A percentile compares a stretch with the other conserved stretches of the same genome.
phyloP scores from a whole-genome alignment of 2,329 filamentous ascomycete species.

The Waltergamsia citrina region DNA sequence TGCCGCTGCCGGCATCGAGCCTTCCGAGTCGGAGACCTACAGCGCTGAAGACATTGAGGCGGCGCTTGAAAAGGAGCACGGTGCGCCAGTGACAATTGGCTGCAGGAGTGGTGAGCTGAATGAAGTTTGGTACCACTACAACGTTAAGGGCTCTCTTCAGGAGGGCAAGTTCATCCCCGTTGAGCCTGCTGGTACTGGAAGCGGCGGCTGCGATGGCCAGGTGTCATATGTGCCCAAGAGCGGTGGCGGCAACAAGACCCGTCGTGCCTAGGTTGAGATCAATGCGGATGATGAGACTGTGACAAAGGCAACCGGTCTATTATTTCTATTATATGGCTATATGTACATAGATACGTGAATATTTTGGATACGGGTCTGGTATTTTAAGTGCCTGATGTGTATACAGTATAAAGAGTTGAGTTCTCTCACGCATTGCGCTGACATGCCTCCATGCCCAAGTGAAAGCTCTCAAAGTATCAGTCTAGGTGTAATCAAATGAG shows the following conservation, averaged over 20 bases:
- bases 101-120: constrained; percentile 39
- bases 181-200: constrained; percentile 44
- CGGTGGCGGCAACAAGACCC: not conserved
- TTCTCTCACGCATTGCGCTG: too few relatives aligned
- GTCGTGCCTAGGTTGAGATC: too few relatives aligned
- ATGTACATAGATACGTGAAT: too few relatives aligned
- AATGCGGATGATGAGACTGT: too few relatives aligned
- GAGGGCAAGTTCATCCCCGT: constrained; percentile 50
- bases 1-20: constrained; percentile 48
- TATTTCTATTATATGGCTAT: too few relatives aligned
- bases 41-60: constrained; percentile 46
- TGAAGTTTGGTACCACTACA: constrained; percentile 56
- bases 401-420: too few relatives aligned
- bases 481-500: too few relatives aligned
- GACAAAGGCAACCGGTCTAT: too few relatives aligned
- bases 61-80: constrained; percentile 44
- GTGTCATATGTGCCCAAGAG: constrained; percentile 55
- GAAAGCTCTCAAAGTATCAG: too few relatives aligned
- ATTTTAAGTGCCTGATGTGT: too few relatives aligned
- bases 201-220: constrained; percentile 45
- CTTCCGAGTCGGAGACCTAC: constrained; percentile 47
- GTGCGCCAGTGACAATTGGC: constrained; percentile 46
- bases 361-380: too few relatives aligned
- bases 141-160: constrained; percentile 47
- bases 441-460: too few relatives aligned